Base-by-base conservation (phyloP, 73 alveolate species). In the Tetrahymena elliotti region DNA sequence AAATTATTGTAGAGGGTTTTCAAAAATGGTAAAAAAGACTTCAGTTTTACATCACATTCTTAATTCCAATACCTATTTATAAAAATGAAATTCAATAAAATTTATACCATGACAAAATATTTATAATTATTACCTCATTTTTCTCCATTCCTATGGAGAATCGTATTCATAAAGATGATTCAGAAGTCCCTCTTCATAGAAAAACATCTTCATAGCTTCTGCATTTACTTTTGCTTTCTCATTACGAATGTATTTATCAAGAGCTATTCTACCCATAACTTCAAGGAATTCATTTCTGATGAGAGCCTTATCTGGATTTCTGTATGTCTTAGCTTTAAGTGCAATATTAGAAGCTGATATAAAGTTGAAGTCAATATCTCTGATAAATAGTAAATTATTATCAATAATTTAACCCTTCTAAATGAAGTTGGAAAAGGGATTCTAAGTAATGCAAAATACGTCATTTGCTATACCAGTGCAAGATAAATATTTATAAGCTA, bases 261-360 rank as follows among this genome's bases (percentile, higher is more conserved):
- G 39, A n/a, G 98, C 98, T 52, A 96, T 95, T 93, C 98, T 92
- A 27, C 93, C 97, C 84, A 96, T 13, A 3, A 96, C 96, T 52
- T 96, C 98, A 84, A 96, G 92, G 13, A 92, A 93, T 83, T 96
- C 83, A 95, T 95, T 95, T 92, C 98, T 84, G 2, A 94, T 95
- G 18, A 96, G 82, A 18, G 97, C 98, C 47, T 95, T 94, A 95
- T 94, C 97, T 24, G 93, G 93, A 95, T 95, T 95, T 3, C 95
- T 94, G 68, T 95, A 94, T 3, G 52, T 68, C 10, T 84, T 53
- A 93, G 83, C 96, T 54, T 93, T 95, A 0, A 68, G 88, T 22
- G 88, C 88, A 22, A 41, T 93, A 54, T 88, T 83, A 34, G 94
- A 94, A 36, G 97, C 84, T 35, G 96, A 52, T 7, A 94, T 96